These are phyloP conservation scores for Diaporthe sp. DNA, from an alignment of 2,329 filamentous ascomycete genomes.

Conservation along the genomic window DNA sequence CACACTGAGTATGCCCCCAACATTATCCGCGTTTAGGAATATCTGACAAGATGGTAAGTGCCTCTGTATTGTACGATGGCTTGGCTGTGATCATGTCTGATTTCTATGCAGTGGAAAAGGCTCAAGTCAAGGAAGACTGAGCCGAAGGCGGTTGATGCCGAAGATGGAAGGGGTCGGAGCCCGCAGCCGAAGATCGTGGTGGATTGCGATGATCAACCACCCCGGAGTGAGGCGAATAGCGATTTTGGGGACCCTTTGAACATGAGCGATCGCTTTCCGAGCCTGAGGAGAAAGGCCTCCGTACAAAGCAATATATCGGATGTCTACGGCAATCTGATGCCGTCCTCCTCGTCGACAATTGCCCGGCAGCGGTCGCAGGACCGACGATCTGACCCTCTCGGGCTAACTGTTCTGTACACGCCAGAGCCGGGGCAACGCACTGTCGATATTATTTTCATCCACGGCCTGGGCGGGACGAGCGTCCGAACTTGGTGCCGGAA, in stretches of 20 bases:
- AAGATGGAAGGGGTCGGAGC: constrained; percentile 4
- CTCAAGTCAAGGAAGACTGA: constrained; percentile 22
- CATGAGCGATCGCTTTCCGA: constrained; percentile 16
- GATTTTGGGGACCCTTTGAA: constrained; percentile 23
- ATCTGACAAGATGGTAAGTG: constrained; percentile 21
- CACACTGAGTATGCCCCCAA: background rate
- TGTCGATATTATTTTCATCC: constrained; percentile 42
- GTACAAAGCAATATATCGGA: constrained; percentile 25
- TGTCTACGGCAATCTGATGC: constrained; percentile 23
- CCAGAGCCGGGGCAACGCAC: constrained; percentile 28
- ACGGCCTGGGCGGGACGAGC: constrained; percentile 41
- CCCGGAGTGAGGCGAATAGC: background rate
- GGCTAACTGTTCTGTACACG: constrained; percentile 34
- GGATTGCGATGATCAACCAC: constrained; percentile 2
- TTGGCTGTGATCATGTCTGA: background rate
- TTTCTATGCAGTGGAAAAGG: background rate
- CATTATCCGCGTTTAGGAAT: background rate
- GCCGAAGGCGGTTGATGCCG: background rate
- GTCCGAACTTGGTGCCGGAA: constrained; percentile 39
- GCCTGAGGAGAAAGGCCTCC: constrained; percentile 16
- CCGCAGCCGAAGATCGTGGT: constrained; percentile 19
- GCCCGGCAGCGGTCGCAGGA: constrained; percentile 24
- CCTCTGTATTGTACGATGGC: background rate
- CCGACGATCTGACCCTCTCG: constrained; percentile 33
- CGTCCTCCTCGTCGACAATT: background rate